Base-by-base conservation (phyloP, 2,329 filamentous ascomycete species). In the Keithomyces neogunnii region DNA sequence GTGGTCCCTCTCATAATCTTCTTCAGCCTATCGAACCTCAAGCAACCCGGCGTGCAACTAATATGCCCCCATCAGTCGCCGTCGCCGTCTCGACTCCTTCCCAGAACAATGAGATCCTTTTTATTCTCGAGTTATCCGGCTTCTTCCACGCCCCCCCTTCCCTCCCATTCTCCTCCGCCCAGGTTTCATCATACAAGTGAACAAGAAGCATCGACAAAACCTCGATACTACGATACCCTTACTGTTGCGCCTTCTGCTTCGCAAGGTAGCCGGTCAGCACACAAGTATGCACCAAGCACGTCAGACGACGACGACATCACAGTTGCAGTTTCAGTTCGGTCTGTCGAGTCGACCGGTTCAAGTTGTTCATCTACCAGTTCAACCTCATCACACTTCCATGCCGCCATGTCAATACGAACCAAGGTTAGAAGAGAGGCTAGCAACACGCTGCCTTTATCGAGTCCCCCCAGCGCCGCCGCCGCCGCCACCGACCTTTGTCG, bases 321-420 rank as follows among this genome's bases (percentile, higher is more conserved):
- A 33, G 38, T 51, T 42, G 36, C 43, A 47, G 38, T 42, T 32
- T 47, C 46, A 3, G 48, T 49, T 38, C 44, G 43, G 9, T n/a
- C 48, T n/a, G n/a, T 40, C 39, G 36, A 31, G 19, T 53, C 43
- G 8, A 29, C 48, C 8, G 47, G 43, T 6, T 29, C 47, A 19
- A 54, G 43, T 29, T n/a, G 10, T 35, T 50, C 53, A 29, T 47
- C 49, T 9, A 28, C 42, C 13, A 42, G 48, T 45, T 53, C 47
- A 47, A 56, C 51, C 48, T 48, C 26, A 42, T 53, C 57, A 48
- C 51, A 54, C 51, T 54, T 58, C 53, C 54, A 67, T 63, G 63
- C 55, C 55, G 59, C 56, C 45, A 69, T 69, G 67, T 62, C 57
- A 47, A 68, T 68, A 58, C 66, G 64, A 29, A 52, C 38, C 47